Evolutionary conservation across 768 basidiomycete genomes (phyloP).

Genomic region (Lyophyllum semitale): DNA sequence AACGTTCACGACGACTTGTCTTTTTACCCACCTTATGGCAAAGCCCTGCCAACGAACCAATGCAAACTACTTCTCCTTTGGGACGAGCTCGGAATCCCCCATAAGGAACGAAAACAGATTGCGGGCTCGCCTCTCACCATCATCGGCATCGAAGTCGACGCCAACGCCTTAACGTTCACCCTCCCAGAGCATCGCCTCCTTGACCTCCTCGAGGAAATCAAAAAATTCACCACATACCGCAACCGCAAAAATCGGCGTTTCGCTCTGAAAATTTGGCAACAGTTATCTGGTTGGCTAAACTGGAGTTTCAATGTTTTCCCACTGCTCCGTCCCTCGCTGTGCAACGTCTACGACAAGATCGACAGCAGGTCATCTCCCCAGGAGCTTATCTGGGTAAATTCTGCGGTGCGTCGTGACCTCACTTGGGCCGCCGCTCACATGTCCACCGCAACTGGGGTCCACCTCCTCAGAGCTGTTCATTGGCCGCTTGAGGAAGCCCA

Average conservation of each 20-base stretch:
- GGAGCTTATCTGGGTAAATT: conserved; percentile 27
- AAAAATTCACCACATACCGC: conserved; percentile 4
- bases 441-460: conserved; percentile 14
- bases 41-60: conserved; percentile 29
- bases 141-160: conserved; percentile 42
- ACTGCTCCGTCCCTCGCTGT: conserved; percentile 27
- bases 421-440: conserved; percentile 31
- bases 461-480: conserved; percentile 16
- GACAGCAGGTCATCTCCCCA: conserved; percentile 14
- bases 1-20: conserved; percentile 17
- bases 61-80: conserved; percentile 33
- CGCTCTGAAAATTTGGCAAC: conserved; percentile 6
- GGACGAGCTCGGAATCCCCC: conserved; percentile 42
- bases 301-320: conserved; percentile 41
- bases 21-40: conserved; percentile 31
- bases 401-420: conserved; percentile 21
- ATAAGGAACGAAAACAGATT: conserved; percentile 39
- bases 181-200: conserved; percentile 2
- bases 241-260: not conserved
- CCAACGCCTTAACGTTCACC: conserved; percentile 28
- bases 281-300: conserved; percentile 36
- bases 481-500: conserved; percentile 21
- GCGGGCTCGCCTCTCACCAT: conserved; percentile 31
- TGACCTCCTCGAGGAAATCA: conserved; percentile 15
- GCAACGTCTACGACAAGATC: conserved; percentile 31